Evolutionary conservation across 805 yeast species (phyloP), one percentile per base, ranked within the genome.

Genomic region (Tetrapisispora iriomotensis): DNA sequence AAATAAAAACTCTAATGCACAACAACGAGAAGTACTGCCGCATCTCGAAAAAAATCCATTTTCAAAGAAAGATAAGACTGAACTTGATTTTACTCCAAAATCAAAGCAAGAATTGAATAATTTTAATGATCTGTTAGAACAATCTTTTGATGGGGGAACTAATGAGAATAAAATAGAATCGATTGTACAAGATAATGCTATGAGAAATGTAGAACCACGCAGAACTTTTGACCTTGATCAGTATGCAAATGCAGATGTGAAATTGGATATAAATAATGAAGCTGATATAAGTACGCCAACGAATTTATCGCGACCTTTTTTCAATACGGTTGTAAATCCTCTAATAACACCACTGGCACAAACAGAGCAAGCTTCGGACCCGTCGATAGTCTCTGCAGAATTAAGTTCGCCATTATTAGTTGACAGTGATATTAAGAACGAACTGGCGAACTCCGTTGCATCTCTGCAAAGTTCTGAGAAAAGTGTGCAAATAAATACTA

Each of bases 71-170:
- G 21, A 29, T 32, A 15, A 5, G 6, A 10, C 21, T 39, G 10
- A 45, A 34, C 25, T 36, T 21, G 55, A 53, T 9, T 53, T 56
- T 41, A 57, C 63, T 3, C 61, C 62, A 6, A 42, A 50, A 10
- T 54, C 60, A 1, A 54, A 51, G 27, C 54, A 46, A 8, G 53
- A 53, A 20, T 31, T 57, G 27, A 48, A 43, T 33, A 52, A 42
- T 26, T 56, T 56, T 37, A 47, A 57, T 2, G 51, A 55, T 25
- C 42, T 54, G 38, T 28, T 58, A 18, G 52, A 53, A 26, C 40
- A 47, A 21, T 46, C 57, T 2, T 58, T 57, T 37, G 36, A 36
- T 18, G 34, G 19, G 8, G 29, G 24, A 13, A 2, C 8, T 14
- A 19, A 20, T 18, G 12, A 8, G 2, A 14, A 27, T 20, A 21